Base-by-base conservation (phyloP, 1,139 yeast species). In the Eremothecium sinecaudum region DNA sequence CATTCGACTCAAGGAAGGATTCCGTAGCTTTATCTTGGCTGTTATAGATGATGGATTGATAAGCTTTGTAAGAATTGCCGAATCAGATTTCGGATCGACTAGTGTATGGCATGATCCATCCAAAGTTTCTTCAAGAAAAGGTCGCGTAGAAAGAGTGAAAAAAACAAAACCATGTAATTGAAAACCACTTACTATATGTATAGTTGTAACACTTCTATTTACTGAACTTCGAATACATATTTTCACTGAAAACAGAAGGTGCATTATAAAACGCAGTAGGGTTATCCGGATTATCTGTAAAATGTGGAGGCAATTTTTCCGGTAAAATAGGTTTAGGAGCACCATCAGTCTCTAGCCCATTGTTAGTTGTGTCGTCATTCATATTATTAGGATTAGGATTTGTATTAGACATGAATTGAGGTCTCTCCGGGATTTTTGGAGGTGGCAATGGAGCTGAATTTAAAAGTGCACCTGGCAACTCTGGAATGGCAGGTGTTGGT, bases 11-110 rank as follows among this genome's bases (percentile, higher is more conserved):
- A 64, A 61, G 35, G 40, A 44, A 35, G 92, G 92, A 0, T 53
- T 64, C 35, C 59, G 76, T 18, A 64, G 65, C 17, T 64, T 78
- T 3, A 58, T 79, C 1, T 41, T 82, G 14, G 93, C 93, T 0
- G 63, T 77, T 1, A 70, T 81, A 2, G 87, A 80, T 50, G 67
- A 73, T 43, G 94, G 94, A 0, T 64, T 80, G 4, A 68, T 82
- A 4, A 80, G 77, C 46, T 81, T 82, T 48, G 64, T 76, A 14
- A 69, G 67, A 27, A 51, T 82, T 3, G 59, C 73, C 1, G 80
- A 75, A 42, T 71, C 76, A 1, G 73, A 72, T 36, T 81, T 82
- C 50, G 66, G 67, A 1, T 52, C 64, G 17, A 64, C 63, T 31
- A 45, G 54, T 30, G 55, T 58, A 12, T 59, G 62, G 62, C 50